Evolutionary conservation across 352 stramenopile genomes (phyloP).

Genomic region (Hyaloperonospora arabidopsidis): DNA sequence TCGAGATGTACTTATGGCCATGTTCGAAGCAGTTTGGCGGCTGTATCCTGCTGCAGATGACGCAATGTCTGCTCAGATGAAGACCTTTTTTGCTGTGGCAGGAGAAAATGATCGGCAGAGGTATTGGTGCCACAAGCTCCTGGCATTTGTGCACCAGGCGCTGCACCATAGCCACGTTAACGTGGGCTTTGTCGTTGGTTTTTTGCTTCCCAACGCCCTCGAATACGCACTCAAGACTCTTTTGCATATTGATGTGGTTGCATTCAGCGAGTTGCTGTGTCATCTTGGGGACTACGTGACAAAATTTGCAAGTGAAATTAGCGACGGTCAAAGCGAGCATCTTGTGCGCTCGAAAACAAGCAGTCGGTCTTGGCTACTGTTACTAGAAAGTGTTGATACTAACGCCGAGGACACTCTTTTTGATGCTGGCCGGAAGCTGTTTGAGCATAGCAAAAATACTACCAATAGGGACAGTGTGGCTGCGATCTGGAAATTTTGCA

Average conservation of each 20-base stretch:
- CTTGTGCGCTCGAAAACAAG: conserved; percentile 33
- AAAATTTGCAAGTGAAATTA: conserved; percentile 39
- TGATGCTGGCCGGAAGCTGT: conserved; percentile 22
- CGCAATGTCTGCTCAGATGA: conserved; percentile 33
- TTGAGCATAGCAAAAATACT: conserved; percentile 13
- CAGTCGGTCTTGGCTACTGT: conserved; percentile 22
- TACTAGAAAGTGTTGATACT: conserved; percentile 15
- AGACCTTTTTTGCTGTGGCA: conserved; percentile 38
- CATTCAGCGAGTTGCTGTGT: conserved; percentile 50
- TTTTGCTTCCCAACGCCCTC: conserved; percentile 55
- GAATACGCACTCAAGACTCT: conserved; percentile 46
- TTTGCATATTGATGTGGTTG: conserved; percentile 24
- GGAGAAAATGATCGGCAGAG: conserved; percentile 12
- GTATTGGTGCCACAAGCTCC: conserved; percentile 48
- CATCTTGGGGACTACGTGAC: conserved; percentile 45
- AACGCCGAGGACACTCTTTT: conserved; percentile 28
- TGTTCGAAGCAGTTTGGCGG: conserved; percentile 60
- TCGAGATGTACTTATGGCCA: conserved; percentile 37
- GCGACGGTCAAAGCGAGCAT: conserved; percentile 34
- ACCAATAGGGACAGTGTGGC: conserved; percentile 24
- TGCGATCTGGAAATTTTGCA: conserved; percentile 69
- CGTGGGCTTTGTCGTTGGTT: conserved; percentile 40
- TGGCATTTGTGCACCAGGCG: conserved; percentile 41
- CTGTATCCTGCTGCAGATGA: conserved; percentile 40
- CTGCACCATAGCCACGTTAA: conserved; percentile 48